Evolutionary conservation across 805 yeast species (phyloP).

Genomic region (Myxozyma sirexii): DNA sequence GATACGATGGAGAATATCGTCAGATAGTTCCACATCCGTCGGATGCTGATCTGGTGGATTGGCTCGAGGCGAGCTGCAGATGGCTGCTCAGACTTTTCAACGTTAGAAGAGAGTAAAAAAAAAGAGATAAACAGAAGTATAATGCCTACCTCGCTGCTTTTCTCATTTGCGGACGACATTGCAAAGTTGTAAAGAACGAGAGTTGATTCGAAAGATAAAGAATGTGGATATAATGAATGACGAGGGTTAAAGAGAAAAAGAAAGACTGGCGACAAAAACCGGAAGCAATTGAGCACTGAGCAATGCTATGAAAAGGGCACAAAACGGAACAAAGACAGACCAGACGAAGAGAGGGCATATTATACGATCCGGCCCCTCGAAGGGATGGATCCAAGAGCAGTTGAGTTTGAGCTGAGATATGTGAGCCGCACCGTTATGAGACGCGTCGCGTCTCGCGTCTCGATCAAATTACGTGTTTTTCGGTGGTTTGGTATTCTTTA

Average conservation of each 20-base stretch:
- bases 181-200: neutral
- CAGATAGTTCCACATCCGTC: slow-evolving; percentile 6
- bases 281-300: neutral
- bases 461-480: no score
- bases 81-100: neutral
- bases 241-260: neutral
- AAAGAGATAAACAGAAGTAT: neutral
- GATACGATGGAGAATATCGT: slow-evolving; percentile 1
- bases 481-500: no score
- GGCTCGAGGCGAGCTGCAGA: neutral
- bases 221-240: neutral
- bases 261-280: neutral
- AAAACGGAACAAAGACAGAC: neutral
- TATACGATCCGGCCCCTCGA: neutral
- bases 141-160: neutral
- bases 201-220: neutral
- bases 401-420: neutral
- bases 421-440: slow-evolving; percentile 5
- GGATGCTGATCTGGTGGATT: neutral
- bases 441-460: slow-evolving; percentile 1
- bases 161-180: neutral
- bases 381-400: neutral
- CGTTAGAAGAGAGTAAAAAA: neutral
- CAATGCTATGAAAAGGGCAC: neutral
- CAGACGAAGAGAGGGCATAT: neutral